A percentile compares a stretch with the other conserved stretches of the same genome.
Evolutionary conservation across 78 protist species (phyloP).

Genomic region (Pelomyxa schiedti): DNA sequence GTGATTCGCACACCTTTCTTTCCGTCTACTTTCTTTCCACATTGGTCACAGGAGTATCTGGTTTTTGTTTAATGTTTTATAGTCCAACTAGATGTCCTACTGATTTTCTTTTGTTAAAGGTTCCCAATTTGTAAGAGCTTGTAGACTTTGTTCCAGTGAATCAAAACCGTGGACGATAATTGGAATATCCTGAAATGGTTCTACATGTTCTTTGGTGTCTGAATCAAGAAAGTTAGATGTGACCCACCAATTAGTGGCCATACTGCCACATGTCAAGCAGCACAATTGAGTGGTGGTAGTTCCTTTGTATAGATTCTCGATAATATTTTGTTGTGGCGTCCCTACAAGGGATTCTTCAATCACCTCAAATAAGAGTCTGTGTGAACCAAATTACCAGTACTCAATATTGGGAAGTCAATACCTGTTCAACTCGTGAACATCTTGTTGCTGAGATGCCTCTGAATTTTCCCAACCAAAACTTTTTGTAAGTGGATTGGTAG

Average conservation of each 20-base stretch:
- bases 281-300: not conserved
- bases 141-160: not conserved
- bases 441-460: not conserved
- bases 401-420: no score
- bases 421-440: constrained; percentile 7
- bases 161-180: not conserved
- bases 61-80: no score
- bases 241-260: not conserved
- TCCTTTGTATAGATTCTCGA: not conserved
- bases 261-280: not conserved
- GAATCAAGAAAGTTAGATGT: not conserved
- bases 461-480: not conserved
- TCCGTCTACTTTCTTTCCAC: not conserved
- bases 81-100: no score
- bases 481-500: not conserved
- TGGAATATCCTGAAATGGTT: not conserved
- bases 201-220: not conserved
- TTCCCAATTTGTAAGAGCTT: not conserved
- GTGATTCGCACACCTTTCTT: not conserved
- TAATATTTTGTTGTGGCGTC: not conserved
- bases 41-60: not conserved
- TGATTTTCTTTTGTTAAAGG: not conserved
- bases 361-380: not conserved
- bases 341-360: not conserved
- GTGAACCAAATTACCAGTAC: no score